Evolutionary conservation across 176 grass and related monocot genomes (phyloP).

Genomic region (Bothriochloa decipiens): DNA sequence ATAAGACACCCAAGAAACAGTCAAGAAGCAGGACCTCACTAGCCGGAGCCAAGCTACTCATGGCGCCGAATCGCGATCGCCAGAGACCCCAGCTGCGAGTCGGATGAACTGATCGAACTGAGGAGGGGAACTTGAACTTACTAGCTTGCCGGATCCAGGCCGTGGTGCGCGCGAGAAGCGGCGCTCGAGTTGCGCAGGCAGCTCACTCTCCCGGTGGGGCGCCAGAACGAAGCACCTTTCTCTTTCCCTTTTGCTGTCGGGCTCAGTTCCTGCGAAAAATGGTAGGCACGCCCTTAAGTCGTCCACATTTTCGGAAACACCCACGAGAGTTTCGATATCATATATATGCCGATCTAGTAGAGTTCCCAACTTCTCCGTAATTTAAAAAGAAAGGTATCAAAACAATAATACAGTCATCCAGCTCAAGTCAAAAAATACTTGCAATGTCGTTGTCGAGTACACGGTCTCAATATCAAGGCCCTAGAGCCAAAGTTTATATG

Average conservation of each 20-base stretch:
- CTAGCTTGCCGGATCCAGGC: conserved; percentile 41
- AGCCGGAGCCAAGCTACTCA: not conserved
- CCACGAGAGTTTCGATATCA: not conserved
- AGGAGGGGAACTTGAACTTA: conserved; percentile 33
- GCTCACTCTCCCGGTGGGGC: conserved; percentile 44
- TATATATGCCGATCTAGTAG: not conserved
- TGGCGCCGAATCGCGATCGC: conserved; percentile 21
- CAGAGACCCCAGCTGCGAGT: not conserved
- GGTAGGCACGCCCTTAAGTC: not conserved
- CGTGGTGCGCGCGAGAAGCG: conserved; percentile 32
- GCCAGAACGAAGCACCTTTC: conserved; percentile 1
- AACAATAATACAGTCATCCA: too few species aligned
- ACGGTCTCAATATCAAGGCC: too few species aligned
- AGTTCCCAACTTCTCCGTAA: not conserved
- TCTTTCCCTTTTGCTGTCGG: conserved; percentile 9
- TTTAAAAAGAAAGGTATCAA: too few species aligned
- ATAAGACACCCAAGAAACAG: conserved; percentile 14
- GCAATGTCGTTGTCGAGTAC: too few species aligned
- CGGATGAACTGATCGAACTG: not conserved
- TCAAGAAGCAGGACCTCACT: conserved; percentile 18
- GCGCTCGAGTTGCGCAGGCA: conserved; percentile 38
- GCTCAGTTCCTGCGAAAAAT: conserved; percentile 30
- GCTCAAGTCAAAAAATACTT: too few species aligned
- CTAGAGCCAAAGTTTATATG: too few species aligned
- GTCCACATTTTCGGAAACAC: not conserved